Evolutionary conservation across 2,329 filamentous ascomycete genomes (phyloP), one percentile per base, ranked within the genome.

Genomic region (Calonectria ilicicola): DNA sequence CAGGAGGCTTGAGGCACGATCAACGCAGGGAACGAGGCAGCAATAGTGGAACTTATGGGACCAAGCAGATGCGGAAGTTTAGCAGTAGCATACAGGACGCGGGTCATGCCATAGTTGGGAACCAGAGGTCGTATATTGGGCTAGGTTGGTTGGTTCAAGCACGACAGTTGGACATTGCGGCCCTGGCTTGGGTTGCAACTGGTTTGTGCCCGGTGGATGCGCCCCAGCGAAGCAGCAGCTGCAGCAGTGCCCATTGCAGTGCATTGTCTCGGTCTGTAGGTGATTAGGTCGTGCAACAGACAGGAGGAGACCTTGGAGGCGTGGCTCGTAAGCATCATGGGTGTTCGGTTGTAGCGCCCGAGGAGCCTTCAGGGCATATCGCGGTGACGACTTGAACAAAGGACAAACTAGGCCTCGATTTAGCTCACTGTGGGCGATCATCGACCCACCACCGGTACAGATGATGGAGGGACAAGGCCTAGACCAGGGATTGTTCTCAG

Each of bases 11-110:
- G 53, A 62, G 64, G 76, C 76, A 79, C 79, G 77, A 79, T 79
- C 77, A 74, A 67, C 77, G 67, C 76, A 79, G 76, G 77, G 77
- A 72, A 60, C 32, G 44, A 72, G 75, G 72, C 69, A 76, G 74
- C 68, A 71, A 65, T 65, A 64, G 73, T 76, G 75, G 74, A 72
- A 73, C 60, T 65, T 23, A 29, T 49, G 32, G 38, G 66, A 63
- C 68, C 51, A 53, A 65, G 62, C 63, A 46, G 63, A 66, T 66
- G 42, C 51, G 62, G 62, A 56, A 46, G 35, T 38, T 46, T 46
- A 38, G 29, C 47, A 60, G 29, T 40, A 60, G 56, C 46, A 60
- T 63, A 60, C 29, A 60, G 53, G 17, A 64, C 46, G 65, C 56
- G 29, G 64, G 65, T 42, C 47, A 67, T 67, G 64, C 42, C 32